Conservation (phyloP, 352 stramenopile genomes). For the Sclerospora graminicola region DNA sequence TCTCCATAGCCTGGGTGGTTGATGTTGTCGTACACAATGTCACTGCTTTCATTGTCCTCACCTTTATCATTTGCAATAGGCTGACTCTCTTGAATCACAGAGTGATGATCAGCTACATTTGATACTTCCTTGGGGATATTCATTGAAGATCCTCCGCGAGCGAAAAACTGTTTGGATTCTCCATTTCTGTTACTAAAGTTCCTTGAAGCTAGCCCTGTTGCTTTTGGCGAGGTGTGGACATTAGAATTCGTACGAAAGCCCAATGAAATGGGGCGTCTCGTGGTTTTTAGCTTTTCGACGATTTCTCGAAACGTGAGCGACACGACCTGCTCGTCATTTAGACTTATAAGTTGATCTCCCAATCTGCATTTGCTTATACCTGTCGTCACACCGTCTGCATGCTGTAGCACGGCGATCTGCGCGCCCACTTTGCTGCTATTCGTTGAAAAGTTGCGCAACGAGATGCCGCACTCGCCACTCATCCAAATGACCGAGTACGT, state of each 20-base stretch:
- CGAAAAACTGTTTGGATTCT: slow-evolving; percentile 8
- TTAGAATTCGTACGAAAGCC: slow-evolving; percentile 62
- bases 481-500: slow-evolving; percentile 76
- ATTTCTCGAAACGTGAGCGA: slow-evolving; percentile 54
- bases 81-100: slow-evolving; percentile 7
- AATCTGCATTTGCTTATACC: slow-evolving; percentile 69
- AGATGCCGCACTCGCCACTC: slow-evolving; percentile 76
- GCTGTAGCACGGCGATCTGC: slow-evolving; percentile 72
- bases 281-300: slow-evolving; percentile 67
- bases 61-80: slow-evolving; percentile 4
- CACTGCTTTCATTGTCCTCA: slow-evolving; percentile 17
- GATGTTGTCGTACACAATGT: slow-evolving; percentile 15
- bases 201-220: slow-evolving; percentile 4
- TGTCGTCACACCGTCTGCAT: slow-evolving; percentile 63
- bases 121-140: slow-evolving; percentile 5
- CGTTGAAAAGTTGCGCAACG: slow-evolving; percentile 64
- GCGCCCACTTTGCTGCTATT: slow-evolving; percentile 56
- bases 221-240: slow-evolving; percentile 48
- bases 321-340: slow-evolving; percentile 66
- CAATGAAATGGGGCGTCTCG: slow-evolving; percentile 53
- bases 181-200: slow-evolving; percentile 11
- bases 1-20: slow-evolving; percentile 10
- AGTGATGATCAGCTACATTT: slow-evolving; percentile 5
- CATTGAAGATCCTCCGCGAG: background rate
- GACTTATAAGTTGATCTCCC: slow-evolving; percentile 59